Base-by-base conservation (phyloP, 1,284 basidiomycete species). In the Apiotrichum montevideense region DNA sequence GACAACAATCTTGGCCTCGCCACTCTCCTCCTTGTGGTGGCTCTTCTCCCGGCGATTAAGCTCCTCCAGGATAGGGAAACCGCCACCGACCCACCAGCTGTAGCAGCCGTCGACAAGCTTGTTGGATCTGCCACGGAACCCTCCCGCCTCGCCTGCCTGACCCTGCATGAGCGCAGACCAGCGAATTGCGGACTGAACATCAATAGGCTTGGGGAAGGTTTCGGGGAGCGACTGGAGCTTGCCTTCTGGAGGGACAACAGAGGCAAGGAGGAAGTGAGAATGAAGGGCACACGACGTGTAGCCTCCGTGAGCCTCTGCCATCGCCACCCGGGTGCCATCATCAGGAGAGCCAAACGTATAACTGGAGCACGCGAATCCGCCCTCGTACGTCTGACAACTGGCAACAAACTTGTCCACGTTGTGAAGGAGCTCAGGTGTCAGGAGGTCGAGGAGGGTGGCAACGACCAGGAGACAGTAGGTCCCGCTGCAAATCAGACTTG, bases 41-140 rank as follows among this genome's bases (percentile, higher is more conserved):
- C 46, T 34, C 52, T 70, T 67, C 10, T 56, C 60, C n/a, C 69
- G 47, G 68, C 62, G 65, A 37, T 87, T 74, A 10, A 87, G 65
- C 21, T 77, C 85, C 54, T 88, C 87, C 0, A 96, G 77, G 9
- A 97, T 78, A 0, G 84, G 81, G 70, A 96, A 89, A n/a, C 87
- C 83, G 0, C 94, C 94, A 2, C 90, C 95, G 34, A 94, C 90
- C 88, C 93, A 98, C 96, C 96, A 98, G 35, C 89, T 87, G 75
- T 98, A 99, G 77, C 96, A 99, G 3, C 95, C 96, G 69, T 99
- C 96, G 0, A 99, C 95, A 11, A 99, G 83, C 77, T 99, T 99
- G 75, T 98, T 99, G 58, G 90, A 91, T 45, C 96, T 81, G 0
- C 96, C 96, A 47, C 84, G 83, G 77, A 98, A 98, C 0, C 95